These are phyloP conservation scores for Elymus sibiricus DNA, from an alignment of 176 grass and related monocot genomes.

Conservation along the genomic window DNA sequence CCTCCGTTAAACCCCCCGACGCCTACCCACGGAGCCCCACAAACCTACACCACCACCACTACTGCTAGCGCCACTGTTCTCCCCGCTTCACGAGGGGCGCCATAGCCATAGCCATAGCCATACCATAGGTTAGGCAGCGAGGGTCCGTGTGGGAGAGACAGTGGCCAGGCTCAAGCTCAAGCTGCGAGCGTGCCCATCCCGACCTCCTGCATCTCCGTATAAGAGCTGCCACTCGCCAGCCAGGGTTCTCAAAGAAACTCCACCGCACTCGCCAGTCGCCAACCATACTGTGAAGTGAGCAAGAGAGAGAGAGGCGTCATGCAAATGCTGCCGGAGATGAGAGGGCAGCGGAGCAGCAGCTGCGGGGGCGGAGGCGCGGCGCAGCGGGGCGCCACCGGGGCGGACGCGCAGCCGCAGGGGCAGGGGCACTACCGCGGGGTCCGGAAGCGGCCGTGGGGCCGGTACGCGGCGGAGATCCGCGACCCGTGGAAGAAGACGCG, in stretches of 20 bases:
- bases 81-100: constrained; percentile 37
- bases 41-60: too few species aligned
- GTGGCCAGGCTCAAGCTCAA: not conserved
- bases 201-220: not conserved
- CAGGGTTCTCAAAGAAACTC: not conserved
- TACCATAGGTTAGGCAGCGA: not conserved
- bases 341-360: not conserved
- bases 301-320: not conserved
- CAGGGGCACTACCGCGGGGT: constrained; percentile 78
- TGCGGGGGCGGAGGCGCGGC: not conserved
- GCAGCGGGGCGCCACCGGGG: not conserved
- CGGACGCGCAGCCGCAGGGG: too few species aligned
- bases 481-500: constrained; percentile 94
- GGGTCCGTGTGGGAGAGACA: not conserved
- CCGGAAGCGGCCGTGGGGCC: constrained; percentile 85
- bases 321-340: constrained; percentile 5
- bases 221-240: not conserved
- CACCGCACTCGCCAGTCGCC: not conserved
- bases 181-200: not conserved
- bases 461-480: constrained; percentile 95
- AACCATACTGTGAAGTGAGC: not conserved
- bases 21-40: not conserved
- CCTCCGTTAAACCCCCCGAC: not conserved
- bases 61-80: not conserved
- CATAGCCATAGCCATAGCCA: not conserved